phyloP scores from a whole-genome alignment of 148 eudicot species.

The Cornus kousa region DNA sequence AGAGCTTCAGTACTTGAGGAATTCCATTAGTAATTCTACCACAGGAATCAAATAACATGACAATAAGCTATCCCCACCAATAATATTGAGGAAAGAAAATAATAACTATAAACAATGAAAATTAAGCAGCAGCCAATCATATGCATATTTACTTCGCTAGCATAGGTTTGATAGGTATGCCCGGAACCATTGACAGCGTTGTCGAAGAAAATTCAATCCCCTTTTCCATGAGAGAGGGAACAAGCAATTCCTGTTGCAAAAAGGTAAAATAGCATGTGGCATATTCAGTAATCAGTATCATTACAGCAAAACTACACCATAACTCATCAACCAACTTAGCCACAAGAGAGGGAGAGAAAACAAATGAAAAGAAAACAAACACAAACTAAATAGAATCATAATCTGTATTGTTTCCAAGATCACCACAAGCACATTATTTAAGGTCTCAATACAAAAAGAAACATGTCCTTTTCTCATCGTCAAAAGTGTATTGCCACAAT shows the following conservation, averaged over 20 bases:
- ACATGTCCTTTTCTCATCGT: not conserved
- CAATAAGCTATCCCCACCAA: constrained; percentile 11
- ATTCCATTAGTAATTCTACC: constrained; percentile 84
- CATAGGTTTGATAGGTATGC: constrained; percentile 95
- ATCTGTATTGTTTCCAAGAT: not conserved
- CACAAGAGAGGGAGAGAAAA: not conserved
- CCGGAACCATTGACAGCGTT: constrained; percentile 79
- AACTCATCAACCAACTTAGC: not conserved
- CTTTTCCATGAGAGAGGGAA: constrained; percentile 81
- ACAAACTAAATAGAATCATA: not conserved
- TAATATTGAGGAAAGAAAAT: not conserved
- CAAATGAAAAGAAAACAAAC: not conserved
- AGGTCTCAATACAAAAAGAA: not conserved
- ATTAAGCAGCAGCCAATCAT: constrained; percentile 4
- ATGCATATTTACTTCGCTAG: constrained; percentile 72
- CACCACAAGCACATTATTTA: not conserved
- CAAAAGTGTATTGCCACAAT: not conserved
- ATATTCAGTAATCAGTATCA: constrained; percentile 3
- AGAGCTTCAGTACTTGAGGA: constrained; percentile 62
- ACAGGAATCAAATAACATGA: constrained; percentile 11
- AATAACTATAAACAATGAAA: not conserved
- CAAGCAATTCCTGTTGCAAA: constrained; percentile 66
- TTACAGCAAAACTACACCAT: not conserved
- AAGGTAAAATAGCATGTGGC: not conserved
- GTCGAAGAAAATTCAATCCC: constrained; percentile 72